Evolutionary conservation across 1,139 yeast genomes (phyloP).

Genomic region (Lodderomyces metapsilosis): DNA sequence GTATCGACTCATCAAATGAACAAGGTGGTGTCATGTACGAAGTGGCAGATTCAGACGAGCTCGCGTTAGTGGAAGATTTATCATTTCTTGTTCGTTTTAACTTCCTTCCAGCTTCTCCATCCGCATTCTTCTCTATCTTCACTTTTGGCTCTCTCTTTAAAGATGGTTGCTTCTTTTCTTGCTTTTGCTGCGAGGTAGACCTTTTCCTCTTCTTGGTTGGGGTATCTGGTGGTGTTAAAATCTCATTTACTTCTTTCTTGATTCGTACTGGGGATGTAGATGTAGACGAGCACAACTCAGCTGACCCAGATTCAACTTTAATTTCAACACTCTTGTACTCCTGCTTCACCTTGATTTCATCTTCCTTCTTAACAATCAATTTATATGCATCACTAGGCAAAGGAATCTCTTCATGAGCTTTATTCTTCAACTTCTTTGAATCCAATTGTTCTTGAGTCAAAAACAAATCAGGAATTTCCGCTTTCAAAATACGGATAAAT

Average conservation of each 20-base stretch:
- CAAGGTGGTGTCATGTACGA: constrained; percentile 6
- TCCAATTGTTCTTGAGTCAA: constrained; percentile 52
- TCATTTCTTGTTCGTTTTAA: background rate
- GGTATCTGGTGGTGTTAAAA: constrained; percentile 23
- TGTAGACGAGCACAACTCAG: background rate
- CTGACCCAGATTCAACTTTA: constrained; percentile 1
- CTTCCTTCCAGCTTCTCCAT: background rate
- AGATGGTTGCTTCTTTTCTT: background rate
- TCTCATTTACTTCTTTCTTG: constrained; percentile 4
- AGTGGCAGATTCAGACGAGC: too few species aligned
- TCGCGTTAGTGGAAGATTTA: too few species aligned
- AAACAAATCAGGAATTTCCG: constrained; percentile 58
- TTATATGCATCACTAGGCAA: constrained; percentile 11
- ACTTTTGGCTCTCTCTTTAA: constrained; percentile 1
- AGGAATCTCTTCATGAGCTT: constrained; percentile 11
- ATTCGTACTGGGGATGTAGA: background rate
- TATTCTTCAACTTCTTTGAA: constrained; percentile 37
- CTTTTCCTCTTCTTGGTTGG: constrained; percentile 17
- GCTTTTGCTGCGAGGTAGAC: background rate
- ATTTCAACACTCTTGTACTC: background rate
- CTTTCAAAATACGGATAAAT: constrained; percentile 59
- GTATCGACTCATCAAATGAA: constrained; percentile 7
- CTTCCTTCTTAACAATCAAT: constrained; percentile 3
- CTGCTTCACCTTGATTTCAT: background rate
- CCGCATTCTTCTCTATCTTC: background rate